A percentile compares a stretch with the other conserved stretches of the same genome.
These are phyloP conservation scores for Pythium folliculosum DNA, from an alignment of 352 stramenopile species.

Conservation along the genomic window DNA sequence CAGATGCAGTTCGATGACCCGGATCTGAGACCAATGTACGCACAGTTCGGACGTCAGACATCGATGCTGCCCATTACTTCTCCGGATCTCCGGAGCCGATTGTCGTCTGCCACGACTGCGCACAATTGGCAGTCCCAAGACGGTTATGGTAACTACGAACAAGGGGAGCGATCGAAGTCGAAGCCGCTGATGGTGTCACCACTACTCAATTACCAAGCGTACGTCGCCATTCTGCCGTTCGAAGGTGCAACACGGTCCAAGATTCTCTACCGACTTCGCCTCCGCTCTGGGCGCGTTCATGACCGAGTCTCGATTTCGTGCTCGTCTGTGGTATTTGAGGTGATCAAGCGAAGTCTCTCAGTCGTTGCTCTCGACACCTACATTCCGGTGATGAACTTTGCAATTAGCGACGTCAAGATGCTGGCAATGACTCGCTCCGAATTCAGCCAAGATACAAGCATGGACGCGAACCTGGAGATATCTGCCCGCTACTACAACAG, in stretches of 20 bases:
- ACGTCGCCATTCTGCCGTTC: slow-evolving; percentile 55
- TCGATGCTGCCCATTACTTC: slow-evolving; percentile 32
- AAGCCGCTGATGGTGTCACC: slow-evolving; percentile 55
- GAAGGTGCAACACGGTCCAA: slow-evolving; percentile 44
- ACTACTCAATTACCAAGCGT: slow-evolving; percentile 75
- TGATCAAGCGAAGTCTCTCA: slow-evolving; percentile 89
- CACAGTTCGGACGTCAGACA: slow-evolving; percentile 50
- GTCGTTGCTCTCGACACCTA: slow-evolving; percentile 88
- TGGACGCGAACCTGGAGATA: slow-evolving; percentile 81
- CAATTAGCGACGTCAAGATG: slow-evolving; percentile 82
- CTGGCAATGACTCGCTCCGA: slow-evolving; percentile 71
- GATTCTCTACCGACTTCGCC: slow-evolving; percentile 61
- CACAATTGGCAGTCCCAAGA: slow-evolving; percentile 35
- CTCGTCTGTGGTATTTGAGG: slow-evolving; percentile 85
- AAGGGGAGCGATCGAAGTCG: slow-evolving; percentile 35
- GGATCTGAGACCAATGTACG: slow-evolving; percentile 70
- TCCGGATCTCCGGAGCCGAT: slow-evolving; percentile 60
- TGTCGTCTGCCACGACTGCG: slow-evolving; percentile 71
- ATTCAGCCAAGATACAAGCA: slow-evolving; percentile 56
- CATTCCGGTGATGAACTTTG: slow-evolving; percentile 90
- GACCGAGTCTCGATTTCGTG: slow-evolving; percentile 69
- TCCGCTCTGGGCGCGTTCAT: slow-evolving; percentile 74
- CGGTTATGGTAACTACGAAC: slow-evolving; percentile 31
- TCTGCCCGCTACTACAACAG: slow-evolving; percentile 89
- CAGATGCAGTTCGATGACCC: slow-evolving; percentile 62